Evolutionary conservation across 164 flowering plant species (phyloP), one percentile per base, ranked within the genome.

Genomic region (Vitis vinifera): DNA sequence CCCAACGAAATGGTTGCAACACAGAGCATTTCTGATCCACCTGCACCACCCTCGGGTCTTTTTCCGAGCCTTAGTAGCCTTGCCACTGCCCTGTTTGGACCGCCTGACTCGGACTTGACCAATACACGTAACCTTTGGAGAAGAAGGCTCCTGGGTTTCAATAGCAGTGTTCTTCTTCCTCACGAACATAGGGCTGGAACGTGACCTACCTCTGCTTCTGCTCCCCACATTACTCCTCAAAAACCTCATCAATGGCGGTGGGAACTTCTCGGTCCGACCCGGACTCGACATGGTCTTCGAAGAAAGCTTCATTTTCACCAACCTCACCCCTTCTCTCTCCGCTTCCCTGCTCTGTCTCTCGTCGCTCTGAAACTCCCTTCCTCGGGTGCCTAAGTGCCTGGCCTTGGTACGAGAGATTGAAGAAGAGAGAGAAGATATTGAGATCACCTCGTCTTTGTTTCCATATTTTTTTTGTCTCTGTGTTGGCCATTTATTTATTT

Each of bases 61-160:
- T 58, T 59, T 29, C 62, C 62, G 55, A 31, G 65, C 37, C 55
- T 44, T 37, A 37, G 44, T 6, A 37, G 44, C 12, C 10, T 7
- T 12, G n/a, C 59, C 31, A 0, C 9, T 14, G 9, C 65, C 23
- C 48, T 75, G 65, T 51, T 77, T 72, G 66, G 89, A 77, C 37
- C 81, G 75, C 57, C 70, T 68, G 59, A 81, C 85, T 1, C 89
- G 79, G 30, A 87, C 90, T 68, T 87, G 90, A 4, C 93, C 93
- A 58, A 87, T 84, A 75, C 91, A 89, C 8, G 90, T 89, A 68
- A 89, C 94, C 59, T 89, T 87, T 0, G 94, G 94, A 0, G 94
- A 89, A 53, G 90, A 77, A 0, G 94, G 94, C 59, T 89, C 94
- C 29, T 79, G 93, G 0, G 83, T 78, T 73, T 77, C 85, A 53